Base-by-base conservation (phyloP, 2,329 filamentous ascomycete species). In the Corynespora cassiicola region DNA sequence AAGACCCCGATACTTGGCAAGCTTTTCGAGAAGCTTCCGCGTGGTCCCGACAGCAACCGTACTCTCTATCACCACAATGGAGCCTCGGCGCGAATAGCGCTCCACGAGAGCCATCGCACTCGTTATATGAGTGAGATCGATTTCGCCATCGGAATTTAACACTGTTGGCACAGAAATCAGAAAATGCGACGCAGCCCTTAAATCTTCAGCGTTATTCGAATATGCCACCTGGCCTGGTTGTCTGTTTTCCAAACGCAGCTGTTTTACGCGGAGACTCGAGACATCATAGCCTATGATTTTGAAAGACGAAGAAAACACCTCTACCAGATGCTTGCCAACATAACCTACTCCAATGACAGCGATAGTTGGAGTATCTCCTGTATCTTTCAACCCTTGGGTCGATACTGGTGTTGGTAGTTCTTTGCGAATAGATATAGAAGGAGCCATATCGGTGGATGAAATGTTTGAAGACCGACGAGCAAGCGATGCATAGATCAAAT, bases 11-110 rank as follows among this genome's bases (percentile, higher is more conserved):
- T 29, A 41, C 10, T 15, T 16, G 10, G 71, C 74, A 11, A 79
- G 54, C 9, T 75, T 72, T 0, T 71, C 74, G 11, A 80, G 71
- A 3, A 80, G 65, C 24, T 70, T 47, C 12, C 77, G 68, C 0
- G 77, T 80, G 73, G 78, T 80, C 12, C 77, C 77, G 6, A 80
- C 74, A 9, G 76, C 73, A 12, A 80, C 77, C n/a, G n/a, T 4
- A 44, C 74, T 78, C 45, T 80, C 77, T 20, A 80, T 71, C 19
- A 80, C 74, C 5, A 79, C 71, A 9, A 71, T 73, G 0, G 71
- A 68, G 3, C 75, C 75, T 2, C 54, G 59, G 1, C 70, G 66
- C 3, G 73, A 75, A 28, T 75, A 63, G 9, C 45, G 54, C 1
- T 58, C 55, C n/a, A 79, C 70, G 7, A 68, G 67, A 9, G 50